Conservation (phyloP, 2,329 filamentous ascomycete species). For the Hymenoscyphus fructigenus region DNA sequence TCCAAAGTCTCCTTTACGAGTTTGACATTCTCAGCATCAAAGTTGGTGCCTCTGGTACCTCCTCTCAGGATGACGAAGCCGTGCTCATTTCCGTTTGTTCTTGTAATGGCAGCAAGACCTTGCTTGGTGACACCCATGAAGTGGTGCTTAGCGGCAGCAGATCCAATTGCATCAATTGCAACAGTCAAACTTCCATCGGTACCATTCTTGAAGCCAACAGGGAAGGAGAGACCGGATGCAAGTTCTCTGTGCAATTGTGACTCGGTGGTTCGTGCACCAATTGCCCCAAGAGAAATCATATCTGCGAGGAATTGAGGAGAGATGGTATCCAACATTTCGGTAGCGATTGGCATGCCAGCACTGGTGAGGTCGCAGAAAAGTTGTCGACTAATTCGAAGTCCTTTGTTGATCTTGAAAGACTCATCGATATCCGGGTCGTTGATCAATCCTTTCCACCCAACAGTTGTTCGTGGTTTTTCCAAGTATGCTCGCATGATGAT, state of each 20-base stretch:
- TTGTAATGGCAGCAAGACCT: conserved; percentile 89
- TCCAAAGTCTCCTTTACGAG: conserved; percentile 73
- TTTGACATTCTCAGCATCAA: conserved; percentile 80
- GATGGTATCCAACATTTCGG: conserved; percentile 98
- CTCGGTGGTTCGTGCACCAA: conserved; percentile 94
- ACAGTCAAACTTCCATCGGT: conserved; percentile 90
- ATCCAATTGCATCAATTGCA: conserved; percentile 93
- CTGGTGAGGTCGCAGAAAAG: conserved; percentile 89
- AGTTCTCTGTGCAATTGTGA: conserved; percentile 95
- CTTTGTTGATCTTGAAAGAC: conserved; percentile 99
- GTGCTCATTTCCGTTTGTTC: conserved; percentile 91
- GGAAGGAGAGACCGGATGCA: conserved; percentile 92
- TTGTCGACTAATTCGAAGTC: conserved; percentile 85
- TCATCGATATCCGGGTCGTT: conserved; percentile 98
- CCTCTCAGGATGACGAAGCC: conserved; percentile 96
- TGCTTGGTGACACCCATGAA: conserved; percentile 99
- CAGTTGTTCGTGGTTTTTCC: conserved; percentile 96
- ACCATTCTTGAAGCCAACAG: conserved; percentile 99
- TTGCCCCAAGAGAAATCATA: conserved; percentile 90
- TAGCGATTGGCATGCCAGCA: conserved; percentile 89
- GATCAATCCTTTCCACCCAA: conserved; percentile 99
- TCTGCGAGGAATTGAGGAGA: conserved; percentile 97
- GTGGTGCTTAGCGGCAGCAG: conserved; percentile 82
- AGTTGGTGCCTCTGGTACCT: conserved; percentile 91
- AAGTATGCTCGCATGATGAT: conserved; percentile 99